Base-by-base conservation (phyloP, 768 basidiomycete genomes). In the Leccinum olivaceopallidum region DNA sequence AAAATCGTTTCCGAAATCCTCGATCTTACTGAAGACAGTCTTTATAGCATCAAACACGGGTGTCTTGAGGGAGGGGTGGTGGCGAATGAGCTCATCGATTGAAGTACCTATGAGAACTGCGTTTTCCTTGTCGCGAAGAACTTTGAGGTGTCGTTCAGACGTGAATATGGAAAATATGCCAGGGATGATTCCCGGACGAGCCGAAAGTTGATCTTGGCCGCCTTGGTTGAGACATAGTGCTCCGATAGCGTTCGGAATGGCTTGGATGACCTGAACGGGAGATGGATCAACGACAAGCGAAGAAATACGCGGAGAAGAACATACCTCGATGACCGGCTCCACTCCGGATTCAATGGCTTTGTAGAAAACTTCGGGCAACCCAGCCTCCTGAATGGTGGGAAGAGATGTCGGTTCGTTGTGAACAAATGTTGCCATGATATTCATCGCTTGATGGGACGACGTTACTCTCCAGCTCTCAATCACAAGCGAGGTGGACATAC, bases 331-430 rank as follows among this genome's bases (percentile, higher is more conserved):
- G 0, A 91, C 86, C 6, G 93, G 85, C 64, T 96, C 94, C 47
- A 96, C 81, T 4, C 89, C 92, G 37, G 80, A 78, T 75, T 96
- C 94, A 49, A 99, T 85, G 4, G 90, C 84, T 59, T 83, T 82
- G 75, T 95, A 98, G 68, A 99, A 94, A 0, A 86, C 83, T 67
- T 94, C 91, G 1, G 97, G 97, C 4, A 99, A 75, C 6, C 89
- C 86, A 28, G 87, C 83, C 74, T 99, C 97, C 75, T 99, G 97
- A 22, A 99, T 90, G 57, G 96, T 88, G 2, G 86, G 79, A 59
- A 99, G 78, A 16, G 94, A 97, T 0, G 95, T 98, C 7, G 97
- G 97, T 73, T 99, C 97, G 65, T 98, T 99, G 79, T 99, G 96
- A 9, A 98, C 88, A 75, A 98, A 98, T 0, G 94, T 94, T 14